These are phyloP conservation scores for Phytopythium boreale DNA, from an alignment of 352 stramenopile genomes.

Conservation along the genomic window DNA sequence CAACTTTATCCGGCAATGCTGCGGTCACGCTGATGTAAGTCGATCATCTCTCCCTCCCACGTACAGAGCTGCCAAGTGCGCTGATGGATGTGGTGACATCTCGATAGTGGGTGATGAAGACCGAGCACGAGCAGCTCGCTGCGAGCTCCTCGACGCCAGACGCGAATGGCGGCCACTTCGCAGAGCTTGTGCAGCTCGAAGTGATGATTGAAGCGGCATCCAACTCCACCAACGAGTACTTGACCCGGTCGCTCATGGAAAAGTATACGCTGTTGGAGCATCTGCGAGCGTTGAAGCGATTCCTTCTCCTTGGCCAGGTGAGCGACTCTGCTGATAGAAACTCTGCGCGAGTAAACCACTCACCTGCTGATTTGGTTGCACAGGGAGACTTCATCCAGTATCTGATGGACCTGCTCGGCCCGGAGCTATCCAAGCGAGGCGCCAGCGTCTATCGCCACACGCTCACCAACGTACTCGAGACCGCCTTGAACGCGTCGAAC, in stretches of 20 bases:
- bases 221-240: slow-evolving; percentile 80
- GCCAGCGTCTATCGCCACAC: slow-evolving; percentile 95
- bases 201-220: slow-evolving; percentile 79
- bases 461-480: slow-evolving; percentile 93
- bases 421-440: slow-evolving; percentile 88
- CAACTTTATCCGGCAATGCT: slow-evolving; percentile 98
- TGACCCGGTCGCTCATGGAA: slow-evolving; percentile 91
- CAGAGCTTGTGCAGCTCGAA: slow-evolving; percentile 66
- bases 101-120: slow-evolving; percentile 72
- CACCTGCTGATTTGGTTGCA: neutral
- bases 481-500: slow-evolving; percentile 93
- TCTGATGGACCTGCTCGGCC: slow-evolving; percentile 92
- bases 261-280: slow-evolving; percentile 94
- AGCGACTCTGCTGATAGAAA: neutral
- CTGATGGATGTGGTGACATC: neutral
- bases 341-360: neutral
- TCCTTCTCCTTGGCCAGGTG: slow-evolving; percentile 96
- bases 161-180: slow-evolving; percentile 64
- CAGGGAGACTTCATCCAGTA: slow-evolving; percentile 97
- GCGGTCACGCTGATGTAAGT: slow-evolving; percentile 86
- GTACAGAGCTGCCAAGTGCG: neutral
- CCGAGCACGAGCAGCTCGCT: slow-evolving; percentile 24
- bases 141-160: slow-evolving; percentile 38
- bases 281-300: slow-evolving; percentile 95
- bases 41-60: neutral